Conservation (phyloP, 495 filamentous ascomycete genomes). For the Penicillium dipodomyicola region DNA sequence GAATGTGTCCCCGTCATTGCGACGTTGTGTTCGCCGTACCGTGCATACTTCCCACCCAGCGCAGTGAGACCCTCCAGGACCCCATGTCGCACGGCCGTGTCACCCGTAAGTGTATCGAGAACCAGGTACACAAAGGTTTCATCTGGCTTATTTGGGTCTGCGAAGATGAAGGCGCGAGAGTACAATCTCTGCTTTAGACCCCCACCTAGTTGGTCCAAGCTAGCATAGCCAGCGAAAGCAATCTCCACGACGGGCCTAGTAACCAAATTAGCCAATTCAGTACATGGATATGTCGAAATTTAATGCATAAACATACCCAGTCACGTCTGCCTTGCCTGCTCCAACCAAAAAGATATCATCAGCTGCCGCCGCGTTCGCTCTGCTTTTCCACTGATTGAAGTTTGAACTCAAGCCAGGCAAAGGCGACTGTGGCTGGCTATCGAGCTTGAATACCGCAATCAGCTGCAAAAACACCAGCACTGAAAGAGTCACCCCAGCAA, state of each 20-base stretch:
- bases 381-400: conserved; percentile 26
- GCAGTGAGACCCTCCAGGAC: conserved; percentile 68
- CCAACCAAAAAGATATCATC: conserved; percentile 73
- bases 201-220: conserved; percentile 78
- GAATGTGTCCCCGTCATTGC: conserved; percentile 93
- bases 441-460: conserved; percentile 23
- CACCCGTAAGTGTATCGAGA: conserved; percentile 83
- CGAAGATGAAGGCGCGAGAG: conserved; percentile 89
- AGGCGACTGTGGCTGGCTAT: conserved; percentile 18
- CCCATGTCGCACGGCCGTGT: conserved; percentile 85
- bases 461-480: conserved; percentile 34
- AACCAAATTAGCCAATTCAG: not conserved
- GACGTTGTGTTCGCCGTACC: conserved; percentile 81
- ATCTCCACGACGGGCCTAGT: conserved; percentile 79
- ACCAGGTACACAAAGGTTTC: conserved; percentile 87
- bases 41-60: conserved; percentile 65
- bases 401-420: conserved; percentile 14
- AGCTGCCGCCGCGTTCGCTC: conserved; percentile 26
- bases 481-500: conserved; percentile 27
- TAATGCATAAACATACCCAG: conserved; percentile 55
- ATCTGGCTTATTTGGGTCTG: conserved; percentile 57
- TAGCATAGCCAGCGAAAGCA: conserved; percentile 91
- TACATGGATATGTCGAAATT: not conserved
- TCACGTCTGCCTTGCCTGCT: conserved; percentile 92
- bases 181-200: conserved; percentile 88